Base-by-base conservation (phyloP, 306 rosid species). In the Lathyrus aphaca region DNA sequence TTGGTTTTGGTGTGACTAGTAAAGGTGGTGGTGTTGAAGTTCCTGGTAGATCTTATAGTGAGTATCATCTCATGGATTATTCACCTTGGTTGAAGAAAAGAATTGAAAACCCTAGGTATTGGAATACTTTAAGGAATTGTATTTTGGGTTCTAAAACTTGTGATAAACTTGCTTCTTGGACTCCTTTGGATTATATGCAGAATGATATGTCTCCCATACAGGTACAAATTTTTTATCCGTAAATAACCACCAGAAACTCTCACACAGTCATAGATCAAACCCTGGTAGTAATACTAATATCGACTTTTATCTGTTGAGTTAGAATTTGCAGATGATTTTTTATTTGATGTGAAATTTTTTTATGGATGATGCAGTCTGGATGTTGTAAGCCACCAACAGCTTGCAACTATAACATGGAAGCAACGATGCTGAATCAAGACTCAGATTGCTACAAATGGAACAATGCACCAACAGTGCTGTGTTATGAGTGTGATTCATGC, bases 401-500 rank as follows among this genome's bases (percentile, higher is more conserved):
- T 0, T 91, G 99, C 82, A 86, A 42, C 58, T 91, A 91, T 87
- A 82, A 77, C 84, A 40, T 53, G 63, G 68, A 56, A 13, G 13
- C 71, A 19, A 27, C 74, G 10, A 57, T 78, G 72, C 79, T 63
- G 51, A 56, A 17, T 3, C 95, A 89, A 78, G 97, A 95, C 37
- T 80, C 84, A 0, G 99, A 95, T 73, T 95, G 99, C 79, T 87
- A 83, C 63, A 64, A 81, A n/a, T 95, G 99, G 99, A 89, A 79
- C 83, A 91, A 91, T 68, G 87, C 84, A 0, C 87, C 89, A 0
- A 79, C 72, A 15, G 2, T 95, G 72, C 64, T 91, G 2, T 95
- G 99, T 83, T 95, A 86, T 72, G 99, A 95, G 80, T 95, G 99
- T 38, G 91, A 87, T 61, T 89, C 99, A 0, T 95, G 99, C 96